phyloP scores from a whole-genome alignment of 163 green algal species.

The Smithsoniella earleae region DNA sequence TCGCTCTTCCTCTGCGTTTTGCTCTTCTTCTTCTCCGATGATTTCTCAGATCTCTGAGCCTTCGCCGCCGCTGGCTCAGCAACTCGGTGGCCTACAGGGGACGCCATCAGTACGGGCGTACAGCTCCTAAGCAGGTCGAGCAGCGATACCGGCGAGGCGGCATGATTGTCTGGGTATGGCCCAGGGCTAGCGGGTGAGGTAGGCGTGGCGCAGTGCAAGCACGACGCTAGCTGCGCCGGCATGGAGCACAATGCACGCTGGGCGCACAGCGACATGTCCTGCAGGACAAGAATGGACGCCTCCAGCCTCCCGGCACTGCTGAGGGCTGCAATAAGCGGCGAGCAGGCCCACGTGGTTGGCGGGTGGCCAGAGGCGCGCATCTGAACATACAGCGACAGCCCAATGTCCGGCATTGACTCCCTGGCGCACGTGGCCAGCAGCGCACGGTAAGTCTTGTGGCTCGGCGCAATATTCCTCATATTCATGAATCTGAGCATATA shows the following conservation, averaged over 20 bases:
- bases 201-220: not conserved
- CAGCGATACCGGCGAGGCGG: not conserved
- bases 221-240: not conserved
- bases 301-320: constrained; percentile 41
- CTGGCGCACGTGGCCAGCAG: constrained; percentile 43
- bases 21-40: too few relatives aligned
- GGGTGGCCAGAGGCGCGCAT: constrained; percentile 37
- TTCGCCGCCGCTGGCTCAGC: too few relatives aligned
- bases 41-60: too few relatives aligned
- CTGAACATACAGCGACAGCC: constrained; percentile 41
- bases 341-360: constrained; percentile 36
- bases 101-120: too few relatives aligned
- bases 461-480: constrained; percentile 39
- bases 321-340: constrained; percentile 48
- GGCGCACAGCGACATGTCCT: constrained; percentile 31
- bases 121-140: too few relatives aligned
- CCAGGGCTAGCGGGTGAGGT: not conserved
- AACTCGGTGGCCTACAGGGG: too few relatives aligned
- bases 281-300: constrained; percentile 37
- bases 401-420: constrained; percentile 28
- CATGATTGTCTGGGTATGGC: not conserved
- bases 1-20: constrained; percentile 28
- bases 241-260: not conserved
- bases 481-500: constrained; percentile 50
- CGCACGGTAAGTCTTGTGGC: constrained; percentile 37